These are phyloP conservation scores for Wickerhamomyces xylosicus DNA, from an alignment of 805 yeast species.

Conservation along the genomic window DNA sequence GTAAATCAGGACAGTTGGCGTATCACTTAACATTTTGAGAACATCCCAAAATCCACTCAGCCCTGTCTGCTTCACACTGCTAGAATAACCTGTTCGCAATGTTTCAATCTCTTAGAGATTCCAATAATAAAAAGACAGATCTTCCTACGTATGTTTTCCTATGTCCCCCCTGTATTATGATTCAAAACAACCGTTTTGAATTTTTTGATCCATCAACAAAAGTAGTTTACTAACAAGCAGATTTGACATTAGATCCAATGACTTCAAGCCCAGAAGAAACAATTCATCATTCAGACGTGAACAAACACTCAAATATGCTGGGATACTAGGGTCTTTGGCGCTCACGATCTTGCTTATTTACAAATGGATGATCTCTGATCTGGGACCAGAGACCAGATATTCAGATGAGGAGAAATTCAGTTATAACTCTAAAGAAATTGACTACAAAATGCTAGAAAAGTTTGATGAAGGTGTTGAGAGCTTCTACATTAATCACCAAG, in stretches of 20 bases:
- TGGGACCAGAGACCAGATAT: constrained; percentile 1
- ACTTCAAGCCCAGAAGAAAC: constrained; percentile 17
- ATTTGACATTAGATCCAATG: constrained; percentile 19
- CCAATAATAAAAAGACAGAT: constrained; percentile 32
- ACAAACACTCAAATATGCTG: not conserved
- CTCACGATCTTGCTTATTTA: not conserved
- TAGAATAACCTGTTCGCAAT: not conserved
- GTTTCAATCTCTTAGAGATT: constrained; percentile 7
- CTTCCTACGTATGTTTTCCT: constrained; percentile 33
- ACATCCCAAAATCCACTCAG: no score
- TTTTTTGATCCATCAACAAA: no score
- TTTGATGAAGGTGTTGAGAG: constrained; percentile 29
- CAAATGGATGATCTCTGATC: not conserved
- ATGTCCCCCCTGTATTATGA: not conserved
- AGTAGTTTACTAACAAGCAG: constrained; percentile 1
- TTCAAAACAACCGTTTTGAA: no score
- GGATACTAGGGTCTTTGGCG: not conserved
- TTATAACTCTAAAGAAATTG: constrained; percentile 23
- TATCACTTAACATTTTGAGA: no score
- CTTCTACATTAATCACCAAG: constrained; percentile 25
- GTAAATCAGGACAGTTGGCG: no score
- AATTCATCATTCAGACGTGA: not conserved
- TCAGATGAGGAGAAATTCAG: constrained; percentile 8
- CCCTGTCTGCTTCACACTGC: no score
- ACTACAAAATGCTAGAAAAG: constrained; percentile 21